phyloP scores from a whole-genome alignment of 2,329 filamentous ascomycete genomes.

The Setomelanomma holmii region DNA sequence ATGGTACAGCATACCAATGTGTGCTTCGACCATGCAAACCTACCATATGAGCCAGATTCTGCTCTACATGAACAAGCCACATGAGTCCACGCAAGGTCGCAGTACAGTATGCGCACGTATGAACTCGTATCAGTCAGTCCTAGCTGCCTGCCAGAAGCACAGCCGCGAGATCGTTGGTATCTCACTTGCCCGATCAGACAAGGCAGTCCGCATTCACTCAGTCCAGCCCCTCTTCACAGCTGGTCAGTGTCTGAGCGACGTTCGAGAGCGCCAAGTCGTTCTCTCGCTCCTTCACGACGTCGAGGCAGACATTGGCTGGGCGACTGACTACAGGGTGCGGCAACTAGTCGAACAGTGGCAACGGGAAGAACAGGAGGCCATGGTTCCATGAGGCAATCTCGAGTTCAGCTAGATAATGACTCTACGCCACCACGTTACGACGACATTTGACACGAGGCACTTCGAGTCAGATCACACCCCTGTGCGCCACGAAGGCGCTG shows the following conservation, averaged over 20 bases:
- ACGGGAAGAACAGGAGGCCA: conserved; percentile 37
- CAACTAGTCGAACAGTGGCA: conserved; percentile 60
- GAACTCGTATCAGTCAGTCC: conserved; percentile 63
- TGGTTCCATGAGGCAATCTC: conserved; percentile 24
- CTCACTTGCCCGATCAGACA: conserved; percentile 62
- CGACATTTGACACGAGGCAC: neutral
- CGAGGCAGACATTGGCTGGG: conserved; percentile 69
- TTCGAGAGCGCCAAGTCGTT: conserved; percentile 62
- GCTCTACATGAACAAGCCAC: conserved; percentile 66
- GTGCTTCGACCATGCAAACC: conserved; percentile 69
- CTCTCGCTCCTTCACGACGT: conserved; percentile 64
- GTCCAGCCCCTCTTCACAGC: conserved; percentile 68
- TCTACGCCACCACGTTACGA: neutral
- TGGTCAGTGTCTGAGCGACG: conserved; percentile 65
- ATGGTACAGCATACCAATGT: conserved; percentile 70
- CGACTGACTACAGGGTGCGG: conserved; percentile 66
- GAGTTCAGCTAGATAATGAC: neutral
- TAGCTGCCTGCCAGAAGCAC: conserved; percentile 63
- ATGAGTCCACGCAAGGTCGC: conserved; percentile 60
- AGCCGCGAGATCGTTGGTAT: conserved; percentile 69
- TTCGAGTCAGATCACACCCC: neutral
- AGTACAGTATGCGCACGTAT: conserved; percentile 62
- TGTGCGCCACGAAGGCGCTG: neutral
- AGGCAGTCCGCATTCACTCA: conserved; percentile 64
- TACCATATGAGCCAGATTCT: conserved; percentile 71